Base-by-base conservation (phyloP, 2,329 filamentous ascomycete genomes). In the Coleophoma cylindrospora region DNA sequence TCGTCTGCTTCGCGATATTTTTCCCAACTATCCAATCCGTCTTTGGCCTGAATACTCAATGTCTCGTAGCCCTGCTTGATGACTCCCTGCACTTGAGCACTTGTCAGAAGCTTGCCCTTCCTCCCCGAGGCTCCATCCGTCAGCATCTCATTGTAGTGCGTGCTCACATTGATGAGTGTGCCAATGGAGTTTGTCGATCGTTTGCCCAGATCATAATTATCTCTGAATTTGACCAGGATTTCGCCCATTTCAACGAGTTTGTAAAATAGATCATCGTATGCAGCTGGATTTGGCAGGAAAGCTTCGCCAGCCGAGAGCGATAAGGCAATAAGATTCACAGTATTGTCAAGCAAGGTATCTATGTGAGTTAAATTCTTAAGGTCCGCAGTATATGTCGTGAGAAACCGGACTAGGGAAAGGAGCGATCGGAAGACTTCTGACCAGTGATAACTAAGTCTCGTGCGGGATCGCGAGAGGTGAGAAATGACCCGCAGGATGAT, bases 21-120 rank as follows among this genome's bases (percentile, higher is more conserved):
- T 57, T 90, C 88, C 89, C 90, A 95, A 36, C 84, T 82, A 66
- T 92, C 91, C 58, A 95, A 67, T 0, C 89, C 91, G 64, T 95
- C 91, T 61, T 86, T 90, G 0, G 89, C 84, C 68, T 95, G 89
- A 49, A 99, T 95, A 55, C 87, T 92, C 61, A 99, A 70, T 34
- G 91, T 96, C 68, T 97, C 92, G 64, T 97, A 97, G 0, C 94
- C 94, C 67, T 95, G 87, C 71, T 95, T 95, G 68, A 99, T 97
- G 27, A 96, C 88, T 57, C 88, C 86, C 40, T 86, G 86, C 37
- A 99, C 91, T 66, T 96, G 88, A 45, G 82, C 76, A 36, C 87
- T 91, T 51, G 89, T 95, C 52, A 96, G 72, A 57, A 87, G 83
- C 61, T 83, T 87, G 53, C 81, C 79, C 57, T 69, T 76, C 53